phyloP scores from a whole-genome alignment of 495 filamentous ascomycete species.

The Penicillium malachiteum region DNA sequence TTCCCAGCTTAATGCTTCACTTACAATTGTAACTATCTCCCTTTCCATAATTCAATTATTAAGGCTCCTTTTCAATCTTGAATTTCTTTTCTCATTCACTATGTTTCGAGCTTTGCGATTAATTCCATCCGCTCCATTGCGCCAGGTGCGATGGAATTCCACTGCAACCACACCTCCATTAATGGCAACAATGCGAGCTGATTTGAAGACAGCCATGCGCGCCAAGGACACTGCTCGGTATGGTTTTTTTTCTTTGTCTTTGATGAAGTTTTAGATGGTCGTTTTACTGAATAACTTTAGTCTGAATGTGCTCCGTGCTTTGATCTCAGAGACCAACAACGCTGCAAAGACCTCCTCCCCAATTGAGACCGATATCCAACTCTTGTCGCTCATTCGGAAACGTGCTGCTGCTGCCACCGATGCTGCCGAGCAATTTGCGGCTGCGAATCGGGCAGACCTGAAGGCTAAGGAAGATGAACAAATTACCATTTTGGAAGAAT shows the following conservation, averaged over 20 bases:
- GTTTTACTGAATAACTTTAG: slow-evolving; percentile 20
- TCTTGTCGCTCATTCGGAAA: slow-evolving; percentile 59
- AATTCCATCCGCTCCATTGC: slow-evolving; percentile 23
- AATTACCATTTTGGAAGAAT: slow-evolving; percentile 54
- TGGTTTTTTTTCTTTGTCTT: background rate
- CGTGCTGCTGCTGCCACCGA: slow-evolving; percentile 46
- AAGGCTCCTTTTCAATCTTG: background rate
- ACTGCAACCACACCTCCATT: slow-evolving; percentile 45
- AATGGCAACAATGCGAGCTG: slow-evolving; percentile 52
- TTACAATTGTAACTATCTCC: no score
- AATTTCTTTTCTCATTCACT: background rate
- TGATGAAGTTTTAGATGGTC: background rate
- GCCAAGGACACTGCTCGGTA: slow-evolving; percentile 58
- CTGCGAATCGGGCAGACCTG: slow-evolving; percentile 53
- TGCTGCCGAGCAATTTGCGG: slow-evolving; percentile 52
- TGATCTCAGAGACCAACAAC: slow-evolving; percentile 64
- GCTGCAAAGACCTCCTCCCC: slow-evolving; percentile 58
- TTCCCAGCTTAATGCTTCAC: background rate
- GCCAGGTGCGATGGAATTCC: slow-evolving; percentile 42
- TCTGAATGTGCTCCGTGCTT: slow-evolving; percentile 56
- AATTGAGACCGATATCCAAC: slow-evolving; percentile 56
- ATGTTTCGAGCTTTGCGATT: slow-evolving; percentile 2
- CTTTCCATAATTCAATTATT: background rate
- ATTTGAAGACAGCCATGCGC: slow-evolving; percentile 62
- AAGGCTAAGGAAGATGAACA: slow-evolving; percentile 59